These are phyloP conservation scores for Hypoxylon fragiforme DNA, from an alignment of 495 filamentous ascomycete genomes.

Conservation along the genomic window DNA sequence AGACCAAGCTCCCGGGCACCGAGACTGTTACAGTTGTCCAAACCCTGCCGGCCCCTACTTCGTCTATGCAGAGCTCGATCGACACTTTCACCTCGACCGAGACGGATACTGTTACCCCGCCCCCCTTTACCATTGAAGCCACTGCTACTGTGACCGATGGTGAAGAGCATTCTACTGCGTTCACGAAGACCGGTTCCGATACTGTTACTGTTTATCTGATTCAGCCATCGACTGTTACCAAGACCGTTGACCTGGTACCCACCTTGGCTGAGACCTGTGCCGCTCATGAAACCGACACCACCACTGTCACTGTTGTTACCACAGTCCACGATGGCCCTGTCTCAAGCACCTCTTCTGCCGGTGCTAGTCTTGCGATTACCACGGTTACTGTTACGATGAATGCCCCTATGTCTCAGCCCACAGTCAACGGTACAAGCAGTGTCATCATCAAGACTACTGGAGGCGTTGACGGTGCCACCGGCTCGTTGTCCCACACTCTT, in stretches of 20 bases:
- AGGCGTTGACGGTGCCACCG: conserved; percentile 8
- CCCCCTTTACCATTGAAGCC: conserved; percentile 11
- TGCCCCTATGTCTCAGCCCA: too few species aligned
- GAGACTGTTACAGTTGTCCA: neutral
- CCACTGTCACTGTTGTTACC: conserved; percentile 2
- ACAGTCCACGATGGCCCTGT: neutral
- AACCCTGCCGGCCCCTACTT: neutral
- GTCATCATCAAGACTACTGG: conserved; percentile 13
- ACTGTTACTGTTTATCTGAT: conserved; percentile 14
- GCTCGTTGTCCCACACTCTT: neutral
- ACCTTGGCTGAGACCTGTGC: conserved; percentile 9
- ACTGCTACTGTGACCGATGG: conserved; percentile 11
- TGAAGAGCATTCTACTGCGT: neutral
- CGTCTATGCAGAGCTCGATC: neutral
- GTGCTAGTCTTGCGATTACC: neutral
- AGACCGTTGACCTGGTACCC: neutral
- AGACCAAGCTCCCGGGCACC: neutral
- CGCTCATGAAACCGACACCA: conserved; percentile 4
- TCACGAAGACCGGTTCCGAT: conserved; percentile 1
- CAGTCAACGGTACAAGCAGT: too few species aligned
- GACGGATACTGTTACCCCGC: conserved; percentile 16
- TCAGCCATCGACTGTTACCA: conserved; percentile 3
- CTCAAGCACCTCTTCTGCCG: neutral
- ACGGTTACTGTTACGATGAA: neutral
- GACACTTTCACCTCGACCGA: conserved; percentile 14